Percentiles rank a stretch among this genome's conserved stretches.
phyloP scores from a whole-genome alignment of 805 yeast species.

The Metschnikowia lachancei region DNA sequence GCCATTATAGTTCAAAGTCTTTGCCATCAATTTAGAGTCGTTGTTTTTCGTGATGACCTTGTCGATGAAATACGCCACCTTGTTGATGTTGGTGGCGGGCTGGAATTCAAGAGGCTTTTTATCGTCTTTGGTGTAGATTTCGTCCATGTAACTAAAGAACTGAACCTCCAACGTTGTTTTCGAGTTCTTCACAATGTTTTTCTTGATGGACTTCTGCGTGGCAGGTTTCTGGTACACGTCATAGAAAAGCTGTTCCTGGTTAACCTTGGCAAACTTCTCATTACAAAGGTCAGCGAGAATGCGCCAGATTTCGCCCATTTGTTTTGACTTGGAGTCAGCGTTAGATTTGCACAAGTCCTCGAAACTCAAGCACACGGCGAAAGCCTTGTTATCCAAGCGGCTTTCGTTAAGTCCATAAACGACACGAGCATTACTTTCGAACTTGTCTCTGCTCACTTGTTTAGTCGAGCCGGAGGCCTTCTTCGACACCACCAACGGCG shows the following conservation, averaged over 20 bases:
- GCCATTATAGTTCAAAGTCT: slow-evolving; percentile 59
- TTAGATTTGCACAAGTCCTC: slow-evolving; percentile 57
- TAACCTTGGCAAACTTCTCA: slow-evolving; percentile 33
- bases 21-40: slow-evolving; percentile 25
- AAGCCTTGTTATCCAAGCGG: slow-evolving; percentile 51
- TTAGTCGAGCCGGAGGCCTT: slow-evolving; percentile 20
- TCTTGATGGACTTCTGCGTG: slow-evolving; percentile 28
- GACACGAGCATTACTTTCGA: slow-evolving; percentile 72
- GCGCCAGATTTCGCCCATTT: slow-evolving; percentile 71
- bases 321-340: slow-evolving; percentile 63
- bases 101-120: slow-evolving; percentile 32
- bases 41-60: slow-evolving; percentile 35
- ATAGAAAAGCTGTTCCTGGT: slow-evolving; percentile 36
- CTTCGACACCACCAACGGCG: slow-evolving; percentile 28
- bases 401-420: slow-evolving; percentile 69
- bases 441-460: slow-evolving; percentile 50
- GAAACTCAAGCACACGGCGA: slow-evolving; percentile 59
- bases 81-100: slow-evolving; percentile 67
- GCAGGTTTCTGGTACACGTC: slow-evolving; percentile 17
- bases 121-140: slow-evolving; percentile 57
- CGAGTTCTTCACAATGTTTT: slow-evolving; percentile 52
- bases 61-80: slow-evolving; percentile 58
- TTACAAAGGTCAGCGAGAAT: slow-evolving; percentile 52
- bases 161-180: slow-evolving; percentile 67
- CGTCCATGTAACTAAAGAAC: slow-evolving; percentile 71